Evolutionary conservation across 768 basidiomycete species (phyloP), one percentile per base, ranked within the genome.

Genomic region (Suillus hirtellus): DNA sequence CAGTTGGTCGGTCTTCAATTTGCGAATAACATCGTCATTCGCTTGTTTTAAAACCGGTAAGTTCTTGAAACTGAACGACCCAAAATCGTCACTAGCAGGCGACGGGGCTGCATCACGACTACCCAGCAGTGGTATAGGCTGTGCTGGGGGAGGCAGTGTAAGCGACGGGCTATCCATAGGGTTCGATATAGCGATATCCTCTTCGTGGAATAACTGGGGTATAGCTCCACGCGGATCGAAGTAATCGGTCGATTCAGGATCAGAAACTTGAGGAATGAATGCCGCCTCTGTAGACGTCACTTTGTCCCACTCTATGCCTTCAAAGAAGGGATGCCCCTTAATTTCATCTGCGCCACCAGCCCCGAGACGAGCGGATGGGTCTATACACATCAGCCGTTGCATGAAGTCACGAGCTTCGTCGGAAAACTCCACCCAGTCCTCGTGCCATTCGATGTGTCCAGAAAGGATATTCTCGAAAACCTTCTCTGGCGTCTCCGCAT

Each of bases 161-260:
- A 72, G 66, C n/a, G 70, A 55, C 12, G 77, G 78, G 59, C 76
- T 79, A 63, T 89, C 89, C 59, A 79, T 67, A 19, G 73, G 72
- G 35, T 79, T 81, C n/a, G 86, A 77, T 59, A 87, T 73, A 60
- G 85, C 77, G 66, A 86, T 71, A 58, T 95, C 93, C 54, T 96
- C 93, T 63, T 98, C 96, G 54, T 94, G 90, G 83, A 99, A 97
- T 42, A 93, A 78, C 71, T 95, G 92, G 37, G 89, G 86, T 50
- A 92, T 86, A 17, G 96, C 96, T 4, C 97, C 97, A 50, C 97
- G 89, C 65, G 95, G 86, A 78, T 99, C 97, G 70, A 99, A 99
- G 78, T 99, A 99, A 75, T 99, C 97, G n/a, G 97, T 99, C 24
- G 95, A 96, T 77, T 98, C 96, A 4, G 96, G 95, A 76, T 99